These are phyloP conservation scores for Imleria badia DNA, from an alignment of 768 basidiomycete species.

Conservation along the genomic window DNA sequence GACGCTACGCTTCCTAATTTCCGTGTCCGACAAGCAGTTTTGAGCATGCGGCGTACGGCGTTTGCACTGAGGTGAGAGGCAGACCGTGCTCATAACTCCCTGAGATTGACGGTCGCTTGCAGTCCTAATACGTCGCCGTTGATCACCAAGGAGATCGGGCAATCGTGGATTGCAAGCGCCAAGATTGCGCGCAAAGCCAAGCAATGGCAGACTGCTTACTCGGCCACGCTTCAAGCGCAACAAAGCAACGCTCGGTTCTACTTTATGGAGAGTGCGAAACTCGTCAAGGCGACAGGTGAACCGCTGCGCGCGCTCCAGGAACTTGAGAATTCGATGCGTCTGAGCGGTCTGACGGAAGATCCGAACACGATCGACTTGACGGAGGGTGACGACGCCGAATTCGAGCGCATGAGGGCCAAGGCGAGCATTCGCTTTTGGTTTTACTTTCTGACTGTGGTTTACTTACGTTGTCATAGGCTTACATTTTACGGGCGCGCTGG, in stretches of 20 bases:
- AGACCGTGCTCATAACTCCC: background rate
- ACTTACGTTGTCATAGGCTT: slow-evolving; percentile 48
- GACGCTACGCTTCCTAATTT: slow-evolving; percentile 84
- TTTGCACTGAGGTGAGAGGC: slow-evolving; percentile 65
- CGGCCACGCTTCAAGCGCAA: slow-evolving; percentile 87
- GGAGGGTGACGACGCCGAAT: slow-evolving; percentile 45
- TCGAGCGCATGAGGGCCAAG: slow-evolving; percentile 66
- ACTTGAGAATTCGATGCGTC: slow-evolving; percentile 69
- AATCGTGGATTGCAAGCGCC: slow-evolving; percentile 89
- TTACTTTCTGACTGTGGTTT: background rate
- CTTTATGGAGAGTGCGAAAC: slow-evolving; percentile 89
- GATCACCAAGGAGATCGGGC: slow-evolving; percentile 64
- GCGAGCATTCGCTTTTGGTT: slow-evolving; percentile 36
- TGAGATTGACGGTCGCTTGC: slow-evolving; percentile 9
- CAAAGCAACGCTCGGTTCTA: slow-evolving; percentile 69
- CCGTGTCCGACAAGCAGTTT: slow-evolving; percentile 80
- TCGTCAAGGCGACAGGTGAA: slow-evolving; percentile 76
- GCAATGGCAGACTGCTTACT: slow-evolving; percentile 96
- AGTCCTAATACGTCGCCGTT: slow-evolving; percentile 32
- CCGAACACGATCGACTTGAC: slow-evolving; percentile 57
- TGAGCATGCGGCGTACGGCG: slow-evolving; percentile 87
- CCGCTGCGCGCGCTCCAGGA: slow-evolving; percentile 84
- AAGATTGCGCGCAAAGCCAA: slow-evolving; percentile 95
- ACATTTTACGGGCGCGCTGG: slow-evolving; percentile 85
- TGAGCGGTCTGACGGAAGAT: slow-evolving; percentile 47